Percentiles rank a stretch among this genome's conserved stretches.
phyloP scores from a whole-genome alignment of 805 yeast genomes.

The Barnettozyma sucrosica region DNA sequence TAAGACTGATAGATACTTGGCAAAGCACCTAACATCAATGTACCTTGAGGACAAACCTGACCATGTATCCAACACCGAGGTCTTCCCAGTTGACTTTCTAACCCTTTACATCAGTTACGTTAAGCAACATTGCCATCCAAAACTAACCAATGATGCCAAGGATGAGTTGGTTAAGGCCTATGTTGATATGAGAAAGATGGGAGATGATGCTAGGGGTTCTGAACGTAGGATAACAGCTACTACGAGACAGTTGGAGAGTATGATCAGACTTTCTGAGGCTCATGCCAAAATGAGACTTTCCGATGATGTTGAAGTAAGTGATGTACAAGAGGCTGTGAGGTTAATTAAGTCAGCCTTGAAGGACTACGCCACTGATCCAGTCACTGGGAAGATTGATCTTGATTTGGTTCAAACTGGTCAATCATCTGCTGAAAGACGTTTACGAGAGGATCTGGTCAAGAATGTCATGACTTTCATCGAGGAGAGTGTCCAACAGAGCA shows the following conservation, averaged over 20 bases:
- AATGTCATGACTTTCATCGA: conserved; percentile 53
- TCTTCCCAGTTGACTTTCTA: conserved; percentile 80
- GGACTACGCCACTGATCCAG: conserved; percentile 97
- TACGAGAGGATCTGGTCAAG: conserved; percentile 65
- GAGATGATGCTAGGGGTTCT: conserved; percentile 81
- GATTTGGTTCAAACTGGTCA: conserved; percentile 95
- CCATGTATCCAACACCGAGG: conserved; percentile 58
- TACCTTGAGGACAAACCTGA: conserved; percentile 84
- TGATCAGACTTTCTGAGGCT: conserved; percentile 93
- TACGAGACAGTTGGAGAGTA: conserved; percentile 91
- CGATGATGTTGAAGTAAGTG: conserved; percentile 61
- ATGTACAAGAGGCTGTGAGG: conserved; percentile 91
- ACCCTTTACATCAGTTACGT: conserved; percentile 91
- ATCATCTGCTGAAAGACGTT: conserved; percentile 74
- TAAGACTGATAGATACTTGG: conserved; percentile 74
- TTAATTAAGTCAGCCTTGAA: conserved; percentile 90
- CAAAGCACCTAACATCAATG: conserved; percentile 85
- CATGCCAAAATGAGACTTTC: conserved; percentile 95
- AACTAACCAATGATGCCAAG: conserved; percentile 72
- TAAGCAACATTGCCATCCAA: conserved; percentile 80
- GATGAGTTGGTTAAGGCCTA: conserved; percentile 79
- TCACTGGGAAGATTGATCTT: conserved; percentile 96
- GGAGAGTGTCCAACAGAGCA: conserved; percentile 37
- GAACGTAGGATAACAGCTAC: conserved; percentile 96
- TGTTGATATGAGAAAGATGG: conserved; percentile 89